A percentile compares a stretch with the other conserved stretches of the same genome.
phyloP scores from a whole-genome alignment of 192 early-diverging fungal genomes.

The Coemansia sp. region DNA sequence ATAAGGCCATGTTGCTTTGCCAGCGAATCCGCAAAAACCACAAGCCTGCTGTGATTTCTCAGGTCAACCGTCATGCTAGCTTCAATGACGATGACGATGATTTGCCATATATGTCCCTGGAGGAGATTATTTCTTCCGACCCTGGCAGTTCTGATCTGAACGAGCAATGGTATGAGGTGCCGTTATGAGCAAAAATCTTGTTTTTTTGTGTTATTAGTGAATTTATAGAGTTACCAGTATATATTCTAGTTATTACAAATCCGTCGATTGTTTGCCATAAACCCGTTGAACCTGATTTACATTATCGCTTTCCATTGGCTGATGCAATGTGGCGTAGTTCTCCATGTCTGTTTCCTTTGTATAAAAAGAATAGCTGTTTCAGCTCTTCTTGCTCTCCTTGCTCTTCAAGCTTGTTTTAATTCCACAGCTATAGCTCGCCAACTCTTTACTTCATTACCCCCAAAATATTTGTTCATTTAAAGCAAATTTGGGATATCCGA shows the following conservation, averaged over 20 bases:
- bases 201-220: no score
- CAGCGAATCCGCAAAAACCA: slow-evolving; percentile 16
- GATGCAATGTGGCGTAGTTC: no score
- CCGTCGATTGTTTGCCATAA: no score
- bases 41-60: background rate
- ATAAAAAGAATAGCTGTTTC: no score
- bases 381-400: no score
- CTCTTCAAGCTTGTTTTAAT: no score
- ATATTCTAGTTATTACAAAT: no score
- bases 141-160: slow-evolving; percentile 34
- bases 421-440: no score
- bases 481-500: background rate
- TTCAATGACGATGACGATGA: slow-evolving; percentile 10
- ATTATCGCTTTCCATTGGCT: no score
- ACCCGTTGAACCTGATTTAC: no score
- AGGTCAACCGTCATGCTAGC: background rate
- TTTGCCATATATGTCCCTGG: slow-evolving; percentile 30
- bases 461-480: background rate
- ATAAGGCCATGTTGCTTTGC: slow-evolving; percentile 36
- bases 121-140: slow-evolving; percentile 38
- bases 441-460: background rate
- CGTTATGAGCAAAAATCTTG: slow-evolving; percentile 18
- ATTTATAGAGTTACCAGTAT: no score
- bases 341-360: no score
- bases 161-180: slow-evolving; percentile 26